Evolutionary conservation across 805 yeast species (phyloP).

Genomic region (Cyberlindnera xishuangbannaensis): DNA sequence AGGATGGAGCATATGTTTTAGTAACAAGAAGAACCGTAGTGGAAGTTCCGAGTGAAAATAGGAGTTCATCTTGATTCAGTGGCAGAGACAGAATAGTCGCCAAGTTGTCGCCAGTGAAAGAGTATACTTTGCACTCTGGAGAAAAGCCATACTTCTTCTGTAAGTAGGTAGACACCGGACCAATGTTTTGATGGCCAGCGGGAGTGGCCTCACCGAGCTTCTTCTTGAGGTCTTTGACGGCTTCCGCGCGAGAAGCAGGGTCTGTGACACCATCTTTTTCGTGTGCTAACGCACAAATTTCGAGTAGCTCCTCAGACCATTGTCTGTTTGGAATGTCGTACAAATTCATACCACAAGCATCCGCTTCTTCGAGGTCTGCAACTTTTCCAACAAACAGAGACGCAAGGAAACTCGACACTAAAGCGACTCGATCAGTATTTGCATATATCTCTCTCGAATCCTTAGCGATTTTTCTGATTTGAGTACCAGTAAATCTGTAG

Average conservation of each 20-base stretch:
- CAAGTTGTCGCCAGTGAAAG: constrained; percentile 88
- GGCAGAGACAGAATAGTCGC: constrained; percentile 86
- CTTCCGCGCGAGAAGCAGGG: constrained; percentile 1
- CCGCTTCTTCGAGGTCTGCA: constrained; percentile 69
- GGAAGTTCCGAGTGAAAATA: constrained; percentile 86
- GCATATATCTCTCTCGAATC: constrained; percentile 45
- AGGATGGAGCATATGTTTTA: constrained; percentile 68
- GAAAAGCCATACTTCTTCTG: constrained; percentile 58
- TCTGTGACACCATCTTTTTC: constrained; percentile 23
- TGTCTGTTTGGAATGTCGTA: constrained; percentile 59
- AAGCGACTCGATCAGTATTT: constrained; percentile 55
- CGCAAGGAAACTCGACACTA: constrained; percentile 76
- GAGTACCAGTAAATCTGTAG: constrained; percentile 89
- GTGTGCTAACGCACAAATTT: constrained; percentile 31
- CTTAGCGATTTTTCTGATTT: constrained; percentile 66
- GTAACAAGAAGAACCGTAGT: constrained; percentile 84
- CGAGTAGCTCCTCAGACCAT: constrained; percentile 53
- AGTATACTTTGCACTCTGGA: constrained; percentile 50
- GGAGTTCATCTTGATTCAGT: constrained; percentile 64
- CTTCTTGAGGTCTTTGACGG: constrained; percentile 31
- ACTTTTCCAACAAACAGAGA: constrained; percentile 62
- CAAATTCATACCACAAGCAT: constrained; percentile 91
- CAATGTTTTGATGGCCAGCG: constrained; percentile 43
- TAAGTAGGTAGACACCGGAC: constrained; percentile 55
- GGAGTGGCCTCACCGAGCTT: constrained; percentile 53